These are phyloP conservation scores for Suillus ampliporus DNA, from an alignment of 768 basidiomycete species.

Conservation along the genomic window DNA sequence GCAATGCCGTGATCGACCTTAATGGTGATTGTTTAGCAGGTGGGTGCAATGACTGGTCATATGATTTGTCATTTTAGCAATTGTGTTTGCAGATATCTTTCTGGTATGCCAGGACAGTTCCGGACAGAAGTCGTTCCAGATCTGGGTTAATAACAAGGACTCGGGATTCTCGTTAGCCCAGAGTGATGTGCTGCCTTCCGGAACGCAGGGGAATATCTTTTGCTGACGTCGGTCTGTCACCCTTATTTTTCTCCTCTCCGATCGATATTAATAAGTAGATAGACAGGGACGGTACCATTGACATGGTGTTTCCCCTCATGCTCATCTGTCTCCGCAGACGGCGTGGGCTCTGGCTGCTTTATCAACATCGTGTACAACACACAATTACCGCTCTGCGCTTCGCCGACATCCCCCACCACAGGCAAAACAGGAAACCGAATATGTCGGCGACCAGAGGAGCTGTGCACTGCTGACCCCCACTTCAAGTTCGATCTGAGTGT, in stretches of 20 bases:
- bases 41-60: constrained; percentile 33
- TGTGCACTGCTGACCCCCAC: constrained; percentile 80
- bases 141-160: constrained; percentile 89
- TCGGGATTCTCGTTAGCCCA: constrained; percentile 75
- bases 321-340: constrained; percentile 66
- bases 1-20: constrained; percentile 92
- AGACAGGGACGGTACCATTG: constrained; percentile 97
- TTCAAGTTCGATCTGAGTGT: constrained; percentile 78
- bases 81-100: constrained; percentile 70
- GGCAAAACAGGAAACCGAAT: constrained; percentile 54
- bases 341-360: constrained; percentile 75
- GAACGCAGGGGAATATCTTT: constrained; percentile 83
- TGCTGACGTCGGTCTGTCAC: constrained; percentile 80
- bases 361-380: constrained; percentile 95
- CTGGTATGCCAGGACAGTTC: constrained; percentile 78
- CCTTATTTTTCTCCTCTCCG: not conserved
- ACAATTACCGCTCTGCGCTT: constrained; percentile 82
- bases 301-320: constrained; percentile 94
- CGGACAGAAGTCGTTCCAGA: constrained; percentile 74
- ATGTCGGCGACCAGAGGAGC: constrained; percentile 79
- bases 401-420: constrained; percentile 52
- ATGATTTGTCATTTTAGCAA: not conserved
- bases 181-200: constrained; percentile 71
- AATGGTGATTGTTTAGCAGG: constrained; percentile 96
- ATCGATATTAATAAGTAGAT: not conserved